Evolutionary conservation across 1,284 basidiomycete species (phyloP).

Genomic region (Grifola frondosa): DNA sequence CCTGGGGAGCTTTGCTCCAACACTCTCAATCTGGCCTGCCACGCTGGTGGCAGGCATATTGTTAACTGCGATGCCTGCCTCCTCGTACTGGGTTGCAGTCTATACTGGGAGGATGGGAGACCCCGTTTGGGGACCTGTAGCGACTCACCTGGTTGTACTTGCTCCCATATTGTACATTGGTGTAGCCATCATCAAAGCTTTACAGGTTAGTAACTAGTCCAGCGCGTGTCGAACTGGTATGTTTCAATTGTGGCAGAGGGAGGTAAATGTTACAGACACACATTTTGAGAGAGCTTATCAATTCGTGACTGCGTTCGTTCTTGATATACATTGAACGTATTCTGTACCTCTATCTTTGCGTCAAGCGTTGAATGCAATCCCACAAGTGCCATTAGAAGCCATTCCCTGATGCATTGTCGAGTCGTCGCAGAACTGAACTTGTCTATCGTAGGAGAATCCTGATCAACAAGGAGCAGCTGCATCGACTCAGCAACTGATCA

Average conservation of each 20-base stretch:
- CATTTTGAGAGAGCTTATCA: no score
- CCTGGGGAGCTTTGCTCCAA: constrained; percentile 38
- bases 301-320: no score
- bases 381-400: neutral
- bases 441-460: constrained; percentile 1
- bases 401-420: constrained; percentile 5
- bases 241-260: no score
- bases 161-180: constrained; percentile 54
- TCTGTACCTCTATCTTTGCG: no score
- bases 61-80: constrained; percentile 55
- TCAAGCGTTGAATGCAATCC: no score
- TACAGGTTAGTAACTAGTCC: constrained; percentile 48
- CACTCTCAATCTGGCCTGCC: constrained; percentile 28
- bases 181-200: constrained; percentile 41
- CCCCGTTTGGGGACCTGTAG: constrained; percentile 55
- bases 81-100: constrained; percentile 61
- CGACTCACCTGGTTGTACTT: constrained; percentile 55
- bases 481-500: constrained; percentile 26
- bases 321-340: no score
- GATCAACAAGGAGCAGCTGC: constrained; percentile 1
- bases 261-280: no score
- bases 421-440: neutral
- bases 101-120: constrained; percentile 52
- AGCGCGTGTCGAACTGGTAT: no score
- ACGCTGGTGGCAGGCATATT: constrained; percentile 43